These are phyloP conservation scores for Penicillium hordei DNA, from an alignment of 2,329 filamentous ascomycete species.

Conservation along the genomic window DNA sequence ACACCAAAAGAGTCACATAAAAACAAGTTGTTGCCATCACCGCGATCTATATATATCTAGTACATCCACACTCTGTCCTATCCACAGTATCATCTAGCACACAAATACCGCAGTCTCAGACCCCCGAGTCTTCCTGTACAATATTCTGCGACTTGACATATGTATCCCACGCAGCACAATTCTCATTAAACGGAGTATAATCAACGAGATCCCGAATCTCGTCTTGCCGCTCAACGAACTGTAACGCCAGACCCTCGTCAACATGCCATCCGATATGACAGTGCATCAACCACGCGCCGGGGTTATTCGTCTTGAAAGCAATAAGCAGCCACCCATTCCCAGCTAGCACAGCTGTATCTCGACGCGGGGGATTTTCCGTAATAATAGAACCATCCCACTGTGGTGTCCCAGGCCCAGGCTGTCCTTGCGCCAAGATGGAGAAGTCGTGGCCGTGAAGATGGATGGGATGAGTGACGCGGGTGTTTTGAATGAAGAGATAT, in stretches of 20 bases:
- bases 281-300: slow-evolving; percentile 46
- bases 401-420: not conserved
- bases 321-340: slow-evolving; percentile 41
- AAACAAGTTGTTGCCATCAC: not conserved
- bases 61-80: not conserved
- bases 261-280: slow-evolving; percentile 42
- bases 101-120: not conserved
- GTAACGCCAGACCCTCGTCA: slow-evolving; percentile 24
- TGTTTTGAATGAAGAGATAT: slow-evolving; percentile 4
- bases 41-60: not conserved
- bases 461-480: not conserved
- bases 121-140: not conserved
- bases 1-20: not conserved
- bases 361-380: slow-evolving; percentile 37
- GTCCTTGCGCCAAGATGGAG: not conserved
- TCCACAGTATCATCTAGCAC: not conserved
- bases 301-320: slow-evolving; percentile 46
- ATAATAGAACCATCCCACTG: slow-evolving; percentile 36
- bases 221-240: slow-evolving; percentile 25
- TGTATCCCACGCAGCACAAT: not conserved
- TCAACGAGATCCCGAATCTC: slow-evolving; percentile 4
- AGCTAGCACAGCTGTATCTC: slow-evolving; percentile 43
- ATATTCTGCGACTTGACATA: not conserved
- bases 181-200: not conserved
- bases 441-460: slow-evolving; percentile 1